These are phyloP conservation scores for Kodamaea hsintzibuensis DNA, from an alignment of 805 yeast genomes.

Conservation along the genomic window DNA sequence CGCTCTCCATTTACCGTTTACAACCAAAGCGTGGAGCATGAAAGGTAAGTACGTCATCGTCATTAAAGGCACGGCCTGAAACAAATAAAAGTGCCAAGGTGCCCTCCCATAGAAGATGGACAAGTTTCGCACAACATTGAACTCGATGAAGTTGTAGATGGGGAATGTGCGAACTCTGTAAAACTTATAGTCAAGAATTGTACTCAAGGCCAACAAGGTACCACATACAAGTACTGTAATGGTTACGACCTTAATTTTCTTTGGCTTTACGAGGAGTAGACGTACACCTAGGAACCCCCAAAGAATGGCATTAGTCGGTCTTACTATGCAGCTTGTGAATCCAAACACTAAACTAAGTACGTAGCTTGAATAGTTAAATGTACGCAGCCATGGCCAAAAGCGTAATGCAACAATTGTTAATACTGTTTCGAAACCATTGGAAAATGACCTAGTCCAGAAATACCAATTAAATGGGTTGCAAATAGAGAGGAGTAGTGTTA, in stretches of 20 bases:
- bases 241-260: conserved; percentile 13
- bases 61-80: conserved; percentile 81
- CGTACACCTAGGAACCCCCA: conserved; percentile 67
- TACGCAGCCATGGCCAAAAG: conserved; percentile 66
- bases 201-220: conserved; percentile 37
- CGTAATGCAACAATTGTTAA: conserved; percentile 66
- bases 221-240: conserved; percentile 22
- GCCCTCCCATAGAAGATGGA: conserved; percentile 84
- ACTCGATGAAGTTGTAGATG: conserved; percentile 65
- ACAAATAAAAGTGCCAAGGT: conserved; percentile 80
- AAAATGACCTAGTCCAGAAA: conserved; percentile 77
- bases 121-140: conserved; percentile 71
- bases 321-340: conserved; percentile 60
- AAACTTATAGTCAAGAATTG: conserved; percentile 56
- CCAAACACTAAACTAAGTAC: conserved; percentile 51
- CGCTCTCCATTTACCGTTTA: conserved; percentile 11
- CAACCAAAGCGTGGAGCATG: neutral
- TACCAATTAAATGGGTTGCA: conserved; percentile 81
- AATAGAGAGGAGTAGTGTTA: conserved; percentile 52
- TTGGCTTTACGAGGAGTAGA: conserved; percentile 12
- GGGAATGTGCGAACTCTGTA: conserved; percentile 64
- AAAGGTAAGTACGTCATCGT: conserved; percentile 64
- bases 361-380: conserved; percentile 17
- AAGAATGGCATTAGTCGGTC: conserved; percentile 82
- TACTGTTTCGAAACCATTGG: conserved; percentile 78